Evolutionary conservation across 2,329 filamentous ascomycete species (phyloP).

Genomic region (Beauveria medogensis): DNA sequence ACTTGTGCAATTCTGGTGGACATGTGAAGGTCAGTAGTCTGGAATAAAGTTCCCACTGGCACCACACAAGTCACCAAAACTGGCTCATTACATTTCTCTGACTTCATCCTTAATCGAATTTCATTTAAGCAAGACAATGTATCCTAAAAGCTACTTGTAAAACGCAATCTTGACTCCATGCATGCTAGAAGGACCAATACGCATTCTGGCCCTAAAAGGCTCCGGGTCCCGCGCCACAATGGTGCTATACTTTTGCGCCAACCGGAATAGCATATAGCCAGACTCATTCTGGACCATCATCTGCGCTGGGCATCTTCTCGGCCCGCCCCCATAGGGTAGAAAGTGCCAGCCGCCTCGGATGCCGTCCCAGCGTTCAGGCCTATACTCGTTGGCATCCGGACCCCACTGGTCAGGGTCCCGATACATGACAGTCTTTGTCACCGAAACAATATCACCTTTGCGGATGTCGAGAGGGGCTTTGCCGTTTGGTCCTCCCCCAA

Average conservation of each 20-base stretch:
- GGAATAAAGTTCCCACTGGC: too few species aligned
- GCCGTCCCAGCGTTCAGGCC: conserved; percentile 30
- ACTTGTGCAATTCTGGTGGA: too few species aligned
- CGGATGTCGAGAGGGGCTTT: conserved; percentile 38
- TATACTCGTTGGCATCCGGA: conserved; percentile 29
- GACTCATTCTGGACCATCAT: conserved; percentile 18
- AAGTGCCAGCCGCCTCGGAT: conserved; percentile 19
- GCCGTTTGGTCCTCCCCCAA: conserved; percentile 41
- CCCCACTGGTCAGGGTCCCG: conserved; percentile 30
- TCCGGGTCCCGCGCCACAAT: conserved; percentile 2
- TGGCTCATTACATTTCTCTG: too few species aligned
- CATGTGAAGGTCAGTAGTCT: too few species aligned
- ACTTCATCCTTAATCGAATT: too few species aligned
- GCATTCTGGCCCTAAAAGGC: neutral
- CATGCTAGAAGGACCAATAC: neutral
- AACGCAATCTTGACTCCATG: conserved; percentile 7
- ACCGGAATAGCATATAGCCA: conserved; percentile 14
- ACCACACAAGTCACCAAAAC: too few species aligned
- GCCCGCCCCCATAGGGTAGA: conserved; percentile 19
- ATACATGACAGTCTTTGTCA: conserved; percentile 35
- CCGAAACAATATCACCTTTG: conserved; percentile 36
- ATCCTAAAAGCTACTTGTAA: neutral
- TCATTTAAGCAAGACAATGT: too few species aligned
- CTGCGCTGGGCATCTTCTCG: conserved; percentile 20
- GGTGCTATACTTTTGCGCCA: conserved; percentile 16